Evolutionary conservation across 2,329 filamentous ascomycete species (phyloP), one percentile per base, ranked within the genome.

Genomic region (Xylaria sp.): DNA sequence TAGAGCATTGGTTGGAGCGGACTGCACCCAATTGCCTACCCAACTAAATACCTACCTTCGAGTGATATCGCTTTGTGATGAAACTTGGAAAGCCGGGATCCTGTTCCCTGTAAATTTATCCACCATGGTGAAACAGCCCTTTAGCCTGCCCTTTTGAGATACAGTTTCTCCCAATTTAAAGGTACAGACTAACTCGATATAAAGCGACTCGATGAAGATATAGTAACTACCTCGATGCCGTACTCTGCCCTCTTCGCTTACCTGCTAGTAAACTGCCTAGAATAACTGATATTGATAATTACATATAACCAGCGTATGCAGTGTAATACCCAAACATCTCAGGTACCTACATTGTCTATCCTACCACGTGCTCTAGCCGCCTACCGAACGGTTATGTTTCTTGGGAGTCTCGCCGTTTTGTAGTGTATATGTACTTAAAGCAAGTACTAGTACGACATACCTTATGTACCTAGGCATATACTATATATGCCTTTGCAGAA

Each of bases 311-410:
- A n/a, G 5, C 18, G 28, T 33, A 31, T 31, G 2, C 33, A 9
- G 15, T 8, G 25, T n/a, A 52, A 31, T 51, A 51, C 48, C 48
- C 13, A 51, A 25, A 28, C 25, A 28, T 48, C 46, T 48, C 10
- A 51, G 10, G 48, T 51, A 25, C 20, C 48, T 28, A 10, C 51
- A 31, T 54, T 33, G 51, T n/a, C 8, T 31, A 54, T 25, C 20
- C 48, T 9, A 55, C 46, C 59, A 62, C 59, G 59, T 62, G 59
- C 48, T 51, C 52, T 62, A 62, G 59, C 59, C 39, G 39, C 41
- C n/a, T 52, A 43, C 51, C 33, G 8, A 36, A 36, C 48, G 48
- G 59, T 10, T 25, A n/a, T 57, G 54, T 18, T 57, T 57, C 36
- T 7, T 36, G 54, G n/a, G 54, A n/a, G n/a, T 39, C 41, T 41